Base-by-base conservation (phyloP, 2,329 filamentous ascomycete species). In the Aureobasidium sp. region DNA sequence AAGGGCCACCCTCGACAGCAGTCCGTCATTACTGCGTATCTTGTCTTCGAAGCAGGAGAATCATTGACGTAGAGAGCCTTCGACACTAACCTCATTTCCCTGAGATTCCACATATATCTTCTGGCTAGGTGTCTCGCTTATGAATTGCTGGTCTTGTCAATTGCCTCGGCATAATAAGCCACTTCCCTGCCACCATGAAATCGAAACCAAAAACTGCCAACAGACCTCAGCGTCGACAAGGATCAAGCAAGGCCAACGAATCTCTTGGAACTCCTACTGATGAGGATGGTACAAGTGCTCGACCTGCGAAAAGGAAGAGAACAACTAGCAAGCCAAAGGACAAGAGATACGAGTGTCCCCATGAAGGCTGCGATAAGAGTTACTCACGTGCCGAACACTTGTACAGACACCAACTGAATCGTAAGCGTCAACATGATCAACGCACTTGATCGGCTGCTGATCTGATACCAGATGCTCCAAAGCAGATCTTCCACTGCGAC, bases 321-420 rank as follows among this genome's bases (percentile, higher is more conserved):
- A 31, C 19, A 9, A 6, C 40, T 11, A 55, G 40, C 47, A 54
- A 60, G 37, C n/a, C 58, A 4, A 54, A n/a, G 25, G 88, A 91
- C 72, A 92, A 91, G 75, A 83, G 80, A 81, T 78, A 74, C 61
- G 68, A 74, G 69, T 99, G 94, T 71, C 86, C 88, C 5, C 84
- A 90, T 62, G 86, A 89, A 65, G 90, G 88, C 40, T 99, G 94
- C 69, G 92, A 90, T 42, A 99, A 96, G 79, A 95, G 88, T 71
- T 99, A 99, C 73, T 96, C 93, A 27, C 84, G 94, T 71, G 93
- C 94, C 9, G 94, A 97, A 75, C 94, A 99, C 78, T 79, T 99
- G 77, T 96, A 96, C 76, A 85, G 94, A 47, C 93, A 97, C 75
- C 92, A 97, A 75, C 77, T 97, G 66, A 99, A 99, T 72, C 94